A percentile compares a stretch with the other conserved stretches of the same genome.
Evolutionary conservation across 176 grass and related monocot genomes (phyloP).

Genomic region (Oryza nivara): DNA sequence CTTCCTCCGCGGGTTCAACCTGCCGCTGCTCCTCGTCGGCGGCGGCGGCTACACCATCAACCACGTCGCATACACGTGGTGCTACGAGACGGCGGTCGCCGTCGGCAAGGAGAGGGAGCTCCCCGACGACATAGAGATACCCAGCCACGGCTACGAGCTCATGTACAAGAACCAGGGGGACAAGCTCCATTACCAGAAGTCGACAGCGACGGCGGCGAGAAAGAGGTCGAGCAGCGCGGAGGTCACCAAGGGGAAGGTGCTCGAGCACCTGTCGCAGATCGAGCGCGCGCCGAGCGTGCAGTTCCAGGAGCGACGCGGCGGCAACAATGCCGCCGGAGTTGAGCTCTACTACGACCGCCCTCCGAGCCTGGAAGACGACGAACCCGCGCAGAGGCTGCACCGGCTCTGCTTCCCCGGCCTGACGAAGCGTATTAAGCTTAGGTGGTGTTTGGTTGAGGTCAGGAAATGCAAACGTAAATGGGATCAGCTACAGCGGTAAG

Average conservation of each 20-base stretch:
- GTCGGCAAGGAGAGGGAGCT: conserved; percentile 40
- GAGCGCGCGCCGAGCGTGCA: conserved; percentile 29
- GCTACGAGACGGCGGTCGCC: conserved; percentile 62
- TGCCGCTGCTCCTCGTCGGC: conserved; percentile 65
- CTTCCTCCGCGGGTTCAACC: conserved; percentile 31
- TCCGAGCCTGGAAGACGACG: conserved; percentile 21
- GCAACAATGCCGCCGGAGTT: background rate
- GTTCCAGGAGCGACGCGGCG: background rate
- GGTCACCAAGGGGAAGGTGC: conserved; percentile 5
- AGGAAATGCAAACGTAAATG: no score
- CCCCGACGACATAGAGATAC: conserved; percentile 47
- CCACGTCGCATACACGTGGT: conserved; percentile 77
- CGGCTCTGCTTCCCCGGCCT: background rate
- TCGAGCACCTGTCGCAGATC: conserved; percentile 32
- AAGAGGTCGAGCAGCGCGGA: conserved; percentile 4
- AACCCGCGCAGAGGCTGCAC: conserved; percentile 34
- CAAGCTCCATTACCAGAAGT: conserved; percentile 30
- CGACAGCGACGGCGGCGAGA: background rate
- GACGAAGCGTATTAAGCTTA: no score
- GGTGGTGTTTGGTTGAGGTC: no score
- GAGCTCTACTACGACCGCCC: background rate
- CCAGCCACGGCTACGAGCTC: conserved; percentile 1
- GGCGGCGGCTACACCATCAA: conserved; percentile 89
- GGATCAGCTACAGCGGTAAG: no score
- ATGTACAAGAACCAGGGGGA: conserved; percentile 18